phyloP scores from a whole-genome alignment of 768 basidiomycete genomes.

The Pleurotus giganteus region DNA sequence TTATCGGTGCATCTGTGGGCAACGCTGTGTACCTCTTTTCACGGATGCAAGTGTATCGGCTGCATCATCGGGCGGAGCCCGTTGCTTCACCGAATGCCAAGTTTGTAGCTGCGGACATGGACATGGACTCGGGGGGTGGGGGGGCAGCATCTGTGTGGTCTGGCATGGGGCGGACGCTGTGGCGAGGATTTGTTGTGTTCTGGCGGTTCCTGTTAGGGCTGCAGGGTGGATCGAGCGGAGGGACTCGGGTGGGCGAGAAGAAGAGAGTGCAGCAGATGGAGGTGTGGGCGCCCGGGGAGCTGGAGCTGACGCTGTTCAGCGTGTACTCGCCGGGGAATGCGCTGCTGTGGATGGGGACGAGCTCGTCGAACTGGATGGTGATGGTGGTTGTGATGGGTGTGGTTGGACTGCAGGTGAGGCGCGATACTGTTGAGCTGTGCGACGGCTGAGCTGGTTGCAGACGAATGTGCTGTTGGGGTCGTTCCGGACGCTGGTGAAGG shows the following conservation, averaged over 20 bases:
- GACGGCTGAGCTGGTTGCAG: constrained; percentile 27
- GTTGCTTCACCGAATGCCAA: constrained; percentile 69
- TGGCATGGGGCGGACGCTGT: constrained; percentile 43
- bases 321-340: constrained; percentile 80
- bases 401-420: constrained; percentile 61
- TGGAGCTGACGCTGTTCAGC: constrained; percentile 67
- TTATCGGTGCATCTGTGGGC: constrained; percentile 51
- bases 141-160: constrained; percentile 42
- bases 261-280: constrained; percentile 72
- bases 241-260: constrained; percentile 35
- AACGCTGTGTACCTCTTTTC: constrained; percentile 71
- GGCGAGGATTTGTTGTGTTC: constrained; percentile 52
- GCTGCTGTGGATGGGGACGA: constrained; percentile 70
- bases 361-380: constrained; percentile 73
- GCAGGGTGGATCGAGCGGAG: constrained; percentile 37
- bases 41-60: constrained; percentile 65
- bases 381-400: constrained; percentile 67
- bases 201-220: constrained; percentile 71
- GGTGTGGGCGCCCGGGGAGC: constrained; percentile 73
- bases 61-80: constrained; percentile 60
- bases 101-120: constrained; percentile 57
- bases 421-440: neutral
- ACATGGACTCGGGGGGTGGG: constrained; percentile 40
- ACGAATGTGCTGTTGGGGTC: constrained; percentile 47
- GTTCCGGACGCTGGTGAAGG: constrained; percentile 69